These are phyloP conservation scores for Neurospora sp. DNA, from an alignment of 495 filamentous ascomycete genomes.

Conservation along the genomic window DNA sequence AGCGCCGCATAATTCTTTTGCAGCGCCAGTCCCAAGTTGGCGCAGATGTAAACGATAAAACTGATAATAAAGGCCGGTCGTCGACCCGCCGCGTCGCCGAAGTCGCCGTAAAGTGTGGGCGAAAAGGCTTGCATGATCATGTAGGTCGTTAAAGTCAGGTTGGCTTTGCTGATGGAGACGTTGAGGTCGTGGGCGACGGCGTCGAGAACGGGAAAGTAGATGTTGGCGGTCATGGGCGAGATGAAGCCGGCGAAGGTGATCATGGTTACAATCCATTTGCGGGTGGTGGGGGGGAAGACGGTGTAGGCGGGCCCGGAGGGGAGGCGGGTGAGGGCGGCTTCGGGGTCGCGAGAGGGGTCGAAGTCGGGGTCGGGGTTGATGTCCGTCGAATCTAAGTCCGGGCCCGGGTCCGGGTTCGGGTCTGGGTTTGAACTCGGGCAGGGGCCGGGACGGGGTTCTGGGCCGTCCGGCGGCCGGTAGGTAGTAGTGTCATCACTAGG, in stretches of 20 bases:
- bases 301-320: slow-evolving; percentile 39
- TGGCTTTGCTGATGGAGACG: slow-evolving; percentile 53
- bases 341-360: slow-evolving; percentile 10
- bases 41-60: slow-evolving; percentile 49
- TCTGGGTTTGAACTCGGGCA: not conserved
- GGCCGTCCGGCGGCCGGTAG: not conserved
- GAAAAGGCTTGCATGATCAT: slow-evolving; percentile 54
- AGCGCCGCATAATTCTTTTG: slow-evolving; percentile 51
- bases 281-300: slow-evolving; percentile 46
- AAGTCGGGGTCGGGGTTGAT: not conserved
- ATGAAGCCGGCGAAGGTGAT: slow-evolving; percentile 56
- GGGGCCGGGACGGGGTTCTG: not conserved
- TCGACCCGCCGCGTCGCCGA: slow-evolving; percentile 50
- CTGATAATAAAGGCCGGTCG: slow-evolving; percentile 49
- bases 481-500: not conserved
- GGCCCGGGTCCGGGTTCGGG: not conserved
- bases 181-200: slow-evolving; percentile 45
- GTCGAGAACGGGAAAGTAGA: slow-evolving; percentile 69
- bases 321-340: slow-evolving; percentile 20
- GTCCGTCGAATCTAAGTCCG: not conserved
- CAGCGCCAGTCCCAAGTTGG: slow-evolving; percentile 54
- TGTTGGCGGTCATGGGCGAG: slow-evolving; percentile 66
- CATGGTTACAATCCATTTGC: slow-evolving; percentile 55
- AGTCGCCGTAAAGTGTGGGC: slow-evolving; percentile 49
- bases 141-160: slow-evolving; percentile 57